Base-by-base conservation (phyloP, 441 rosid genomes). In the Lepidium campestre region DNA sequence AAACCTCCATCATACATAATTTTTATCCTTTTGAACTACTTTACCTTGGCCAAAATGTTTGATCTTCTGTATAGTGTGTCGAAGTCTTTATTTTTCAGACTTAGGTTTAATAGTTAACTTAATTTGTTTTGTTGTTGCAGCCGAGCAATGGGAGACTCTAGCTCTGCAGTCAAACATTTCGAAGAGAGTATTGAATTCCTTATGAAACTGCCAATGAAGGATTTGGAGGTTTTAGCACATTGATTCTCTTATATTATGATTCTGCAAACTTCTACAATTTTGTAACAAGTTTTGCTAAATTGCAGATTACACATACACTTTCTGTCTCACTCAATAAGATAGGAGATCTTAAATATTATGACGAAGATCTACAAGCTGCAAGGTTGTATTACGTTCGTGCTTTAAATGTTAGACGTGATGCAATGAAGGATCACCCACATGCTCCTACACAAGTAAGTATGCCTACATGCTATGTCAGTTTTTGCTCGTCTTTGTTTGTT, bases 271-370 rank as follows among this genome's bases (percentile, higher is more conserved):
- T 13, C 48, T 31, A 56, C 56, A 29, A 23, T 62, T 67, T 34
- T 56, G 8, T 55, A 48, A 62, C 50, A 32, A 2, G 54, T 37
- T 27, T 62, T 25, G n/a, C 41, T 41, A 22, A 67, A 62, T 37
- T 74, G 48, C 93, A 91, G 99, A 81, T 89, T 39, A 83, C 82
- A 19, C 97, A 91, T 79, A 88, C 98, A 6, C 96, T 89, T 57
- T 89, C 98, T 70, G 98, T 94, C 76, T 94, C 98, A 36, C 96
- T 89, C 59, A 94, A 94, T 74, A 94, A 91, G 83, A 82, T 94
- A 61, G 98, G 99, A 44, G 99, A 94, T 76, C 86, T 94, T 45
- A 91, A 94, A 75, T 94, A 94, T 50, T 94, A 89, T 75, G 96
- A 72, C 55, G 89, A 87, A 74, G 91, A 91, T 40, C 78, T 94